Percentiles rank a stretch among this genome's conserved stretches.
Evolutionary conservation across 192 early-diverging fungal species (phyloP).

Genomic region (Coemansia sp.): DNA sequence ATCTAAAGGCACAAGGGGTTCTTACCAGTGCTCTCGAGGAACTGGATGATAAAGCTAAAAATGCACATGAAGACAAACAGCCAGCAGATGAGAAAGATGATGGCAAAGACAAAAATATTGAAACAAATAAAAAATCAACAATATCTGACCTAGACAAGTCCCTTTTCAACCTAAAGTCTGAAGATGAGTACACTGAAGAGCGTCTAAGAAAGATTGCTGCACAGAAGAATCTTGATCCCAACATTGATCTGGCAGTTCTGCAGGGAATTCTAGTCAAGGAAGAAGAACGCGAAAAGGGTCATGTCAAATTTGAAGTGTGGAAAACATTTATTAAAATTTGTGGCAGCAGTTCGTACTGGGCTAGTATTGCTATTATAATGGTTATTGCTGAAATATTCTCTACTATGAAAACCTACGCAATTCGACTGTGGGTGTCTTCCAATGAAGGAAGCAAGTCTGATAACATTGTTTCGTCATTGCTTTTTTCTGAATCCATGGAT

Average conservation of each 20-base stretch:
- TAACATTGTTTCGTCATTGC: too few relatives aligned
- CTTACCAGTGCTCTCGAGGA: constrained; percentile 12
- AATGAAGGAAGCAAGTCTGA: too few relatives aligned
- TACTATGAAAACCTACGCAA: too few relatives aligned
- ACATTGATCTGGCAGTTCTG: not conserved
- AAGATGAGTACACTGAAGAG: not conserved
- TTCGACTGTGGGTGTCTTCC: too few relatives aligned
- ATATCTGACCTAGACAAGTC: too few relatives aligned
- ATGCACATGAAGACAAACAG: not conserved
- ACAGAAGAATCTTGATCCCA: not conserved
- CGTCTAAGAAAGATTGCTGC: not conserved
- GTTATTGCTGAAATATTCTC: too few relatives aligned
- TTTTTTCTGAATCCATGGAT: too few relatives aligned
- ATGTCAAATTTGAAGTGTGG: too few relatives aligned
- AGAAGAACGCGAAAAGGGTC: not conserved
- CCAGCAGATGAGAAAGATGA: constrained; percentile 30
- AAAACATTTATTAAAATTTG: too few relatives aligned
- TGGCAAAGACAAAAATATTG: not conserved
- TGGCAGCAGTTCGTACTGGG: too few relatives aligned
- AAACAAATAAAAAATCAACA: too few relatives aligned
- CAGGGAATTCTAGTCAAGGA: not conserved
- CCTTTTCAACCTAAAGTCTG: constrained; percentile 30
- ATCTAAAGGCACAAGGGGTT: constrained; percentile 51
- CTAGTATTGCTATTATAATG: too few relatives aligned
- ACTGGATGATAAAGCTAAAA: not conserved